Evolutionary conservation across 1,139 yeast genomes (phyloP).

Genomic region (Debaryomyces sp.): DNA sequence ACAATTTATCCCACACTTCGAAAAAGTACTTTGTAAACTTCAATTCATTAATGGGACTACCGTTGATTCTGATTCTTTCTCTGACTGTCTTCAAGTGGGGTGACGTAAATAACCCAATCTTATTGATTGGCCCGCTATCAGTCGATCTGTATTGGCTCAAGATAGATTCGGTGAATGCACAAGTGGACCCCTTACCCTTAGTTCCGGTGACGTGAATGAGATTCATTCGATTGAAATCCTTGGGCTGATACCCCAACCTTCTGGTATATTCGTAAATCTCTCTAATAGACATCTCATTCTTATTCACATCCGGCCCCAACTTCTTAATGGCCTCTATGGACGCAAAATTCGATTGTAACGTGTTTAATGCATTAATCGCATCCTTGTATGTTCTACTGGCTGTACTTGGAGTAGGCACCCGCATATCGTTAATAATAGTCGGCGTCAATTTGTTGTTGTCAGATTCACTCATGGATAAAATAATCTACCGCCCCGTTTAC

Average conservation of each 20-base stretch:
- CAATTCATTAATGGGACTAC: constrained; percentile 78
- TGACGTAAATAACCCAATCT: constrained; percentile 89
- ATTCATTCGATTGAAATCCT: constrained; percentile 73
- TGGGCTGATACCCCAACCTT: constrained; percentile 76
- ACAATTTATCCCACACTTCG: constrained; percentile 87
- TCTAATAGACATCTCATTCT: constrained; percentile 71
- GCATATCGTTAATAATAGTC: constrained; percentile 5
- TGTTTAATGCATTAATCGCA: constrained; percentile 83
- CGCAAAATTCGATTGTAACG: constrained; percentile 89
- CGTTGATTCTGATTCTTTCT: constrained; percentile 88
- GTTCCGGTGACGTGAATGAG: constrained; percentile 95
- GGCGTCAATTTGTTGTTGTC: constrained; percentile 6
- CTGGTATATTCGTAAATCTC: constrained; percentile 93
- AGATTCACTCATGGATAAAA: constrained; percentile 7
- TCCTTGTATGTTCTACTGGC: constrained; percentile 50
- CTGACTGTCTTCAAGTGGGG: constrained; percentile 94
- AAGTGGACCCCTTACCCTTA: constrained; percentile 97
- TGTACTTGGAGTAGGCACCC: not conserved
- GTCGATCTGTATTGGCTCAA: constrained; percentile 55
- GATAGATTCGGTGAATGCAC: constrained; percentile 90
- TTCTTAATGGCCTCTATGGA: constrained; percentile 80
- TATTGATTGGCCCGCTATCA: constrained; percentile 34
- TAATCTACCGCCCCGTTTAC: not conserved
- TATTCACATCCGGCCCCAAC: constrained; percentile 61
- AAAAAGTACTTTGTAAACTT: constrained; percentile 87